phyloP scores from a whole-genome alignment of 2,329 filamentous ascomycete species.

The Alternaria postmessia region DNA sequence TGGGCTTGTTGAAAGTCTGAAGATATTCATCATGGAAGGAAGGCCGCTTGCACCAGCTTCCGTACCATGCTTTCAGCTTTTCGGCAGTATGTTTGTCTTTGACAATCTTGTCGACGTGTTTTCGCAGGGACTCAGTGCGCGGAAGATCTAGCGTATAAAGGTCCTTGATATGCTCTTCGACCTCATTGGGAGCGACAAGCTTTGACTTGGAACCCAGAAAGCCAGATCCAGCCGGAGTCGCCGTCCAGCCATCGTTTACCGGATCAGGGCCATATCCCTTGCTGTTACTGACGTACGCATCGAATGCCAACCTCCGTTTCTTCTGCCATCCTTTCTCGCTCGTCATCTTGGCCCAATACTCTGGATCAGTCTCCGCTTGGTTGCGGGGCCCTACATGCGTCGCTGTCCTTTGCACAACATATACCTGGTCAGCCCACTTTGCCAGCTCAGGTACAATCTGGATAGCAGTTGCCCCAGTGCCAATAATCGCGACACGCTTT shows the following conservation, averaged over 20 bases:
- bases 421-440: conserved; percentile 59
- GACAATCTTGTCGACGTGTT: conserved; percentile 44
- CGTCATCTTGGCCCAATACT: neutral
- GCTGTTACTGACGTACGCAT: conserved; percentile 20
- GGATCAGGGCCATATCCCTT: conserved; percentile 46
- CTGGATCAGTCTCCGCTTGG: conserved; percentile 22
- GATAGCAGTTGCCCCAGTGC: conserved; percentile 44
- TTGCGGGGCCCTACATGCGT: conserved; percentile 51
- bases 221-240: conserved; percentile 22
- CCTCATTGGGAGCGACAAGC: conserved; percentile 7
- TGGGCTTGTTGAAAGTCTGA: conserved; percentile 63
- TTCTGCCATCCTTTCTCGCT: conserved; percentile 59
- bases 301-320: conserved; percentile 56
- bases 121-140: too few relatives aligned
- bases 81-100: conserved; percentile 60
- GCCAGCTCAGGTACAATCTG: conserved; percentile 52
- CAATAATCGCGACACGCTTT: conserved; percentile 46
- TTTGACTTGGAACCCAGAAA: conserved; percentile 23
- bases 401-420: conserved; percentile 65
- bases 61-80: conserved; percentile 66
- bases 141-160: too few relatives aligned
- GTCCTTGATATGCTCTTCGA: too few relatives aligned
- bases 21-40: conserved; percentile 69
- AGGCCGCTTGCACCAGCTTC: conserved; percentile 68
- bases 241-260: conserved; percentile 61